Percentiles rank a stretch among this genome's conserved stretches.
These are phyloP conservation scores for Inga leiocalycina DNA, from an alignment of 306 rosid species.

Conservation along the genomic window DNA sequence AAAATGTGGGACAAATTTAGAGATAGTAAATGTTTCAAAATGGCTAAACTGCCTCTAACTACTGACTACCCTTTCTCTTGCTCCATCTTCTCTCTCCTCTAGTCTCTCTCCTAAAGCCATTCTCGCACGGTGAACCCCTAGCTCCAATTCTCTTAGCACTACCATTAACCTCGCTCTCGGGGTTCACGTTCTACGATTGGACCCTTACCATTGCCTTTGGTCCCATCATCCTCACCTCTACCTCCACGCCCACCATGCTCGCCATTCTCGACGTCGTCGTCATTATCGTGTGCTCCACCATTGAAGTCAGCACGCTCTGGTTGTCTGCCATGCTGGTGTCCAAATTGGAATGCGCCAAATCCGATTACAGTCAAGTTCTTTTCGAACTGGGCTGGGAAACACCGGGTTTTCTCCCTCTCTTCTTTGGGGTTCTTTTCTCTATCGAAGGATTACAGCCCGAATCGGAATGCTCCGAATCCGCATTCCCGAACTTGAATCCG, in stretches of 20 bases:
- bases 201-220: too few species aligned
- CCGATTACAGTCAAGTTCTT: too few species aligned
- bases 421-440: background rate
- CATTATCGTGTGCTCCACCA: conserved; percentile 38
- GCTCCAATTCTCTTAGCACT: conserved; percentile 64
- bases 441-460: conserved; percentile 37
- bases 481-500: background rate
- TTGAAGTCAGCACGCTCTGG: conserved; percentile 61
- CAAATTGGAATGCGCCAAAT: too few species aligned
- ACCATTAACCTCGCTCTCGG: conserved; percentile 71
- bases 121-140: conserved; percentile 71
- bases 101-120: conserved; percentile 26
- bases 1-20: too few species aligned
- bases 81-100: too few species aligned
- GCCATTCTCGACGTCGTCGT: background rate
- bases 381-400: too few species aligned
- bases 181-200: conserved; percentile 49
- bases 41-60: too few species aligned
- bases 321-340: conserved; percentile 46
- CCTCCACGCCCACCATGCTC: too few species aligned
- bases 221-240: too few species aligned
- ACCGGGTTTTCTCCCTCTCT: conserved; percentile 63
- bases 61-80: too few species aligned
- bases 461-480: conserved; percentile 60
- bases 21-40: too few species aligned